phyloP scores from a whole-genome alignment of 169 alveolate genomes.

The Cyclospora cayetanensis region DNA sequence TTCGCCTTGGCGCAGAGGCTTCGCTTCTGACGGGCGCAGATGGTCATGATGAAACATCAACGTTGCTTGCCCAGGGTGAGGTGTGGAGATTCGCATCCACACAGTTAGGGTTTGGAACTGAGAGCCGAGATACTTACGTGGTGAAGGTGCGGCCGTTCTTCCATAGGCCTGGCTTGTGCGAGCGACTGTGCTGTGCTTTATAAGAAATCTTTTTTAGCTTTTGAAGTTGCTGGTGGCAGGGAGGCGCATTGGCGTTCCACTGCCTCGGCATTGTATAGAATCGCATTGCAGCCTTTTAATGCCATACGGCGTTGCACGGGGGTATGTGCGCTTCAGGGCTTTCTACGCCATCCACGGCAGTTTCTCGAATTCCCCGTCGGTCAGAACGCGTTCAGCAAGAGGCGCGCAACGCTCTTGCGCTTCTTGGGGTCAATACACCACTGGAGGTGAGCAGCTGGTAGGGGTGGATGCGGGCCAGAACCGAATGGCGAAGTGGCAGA shows the following conservation, averaged over 20 bases:
- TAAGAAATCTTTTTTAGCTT: too few species aligned
- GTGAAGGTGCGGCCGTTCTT: too few species aligned
- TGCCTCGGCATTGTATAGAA: too few species aligned
- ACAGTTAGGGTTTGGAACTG: not conserved
- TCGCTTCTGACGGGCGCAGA: conserved; percentile 50
- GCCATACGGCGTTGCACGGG: not conserved
- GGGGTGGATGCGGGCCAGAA: too few species aligned
- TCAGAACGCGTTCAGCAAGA: conserved; percentile 65
- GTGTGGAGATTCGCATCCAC: not conserved
- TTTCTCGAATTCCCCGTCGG: conserved; percentile 53
- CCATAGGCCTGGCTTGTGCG: too few species aligned
- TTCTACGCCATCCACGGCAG: conserved; percentile 47
- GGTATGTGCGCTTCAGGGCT: conserved; percentile 22
- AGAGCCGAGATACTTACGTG: not conserved
- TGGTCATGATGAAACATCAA: conserved; percentile 60
- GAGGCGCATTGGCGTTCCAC: too few species aligned
- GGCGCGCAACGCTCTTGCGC: conserved; percentile 63
- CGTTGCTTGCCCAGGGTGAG: conserved; percentile 42
- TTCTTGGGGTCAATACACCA: conserved; percentile 44
- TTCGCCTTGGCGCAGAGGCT: conserved; percentile 68
- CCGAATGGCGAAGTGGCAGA: too few species aligned
- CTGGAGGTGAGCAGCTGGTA: conserved; percentile 36
- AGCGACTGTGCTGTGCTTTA: too few species aligned
- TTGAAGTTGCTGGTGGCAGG: too few species aligned
- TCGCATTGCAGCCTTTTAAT: not conserved